Percentiles rank a stretch among this genome's conserved stretches.
phyloP scores from a whole-genome alignment of 495 filamentous ascomycete genomes.

The Penicillium fimorum region DNA sequence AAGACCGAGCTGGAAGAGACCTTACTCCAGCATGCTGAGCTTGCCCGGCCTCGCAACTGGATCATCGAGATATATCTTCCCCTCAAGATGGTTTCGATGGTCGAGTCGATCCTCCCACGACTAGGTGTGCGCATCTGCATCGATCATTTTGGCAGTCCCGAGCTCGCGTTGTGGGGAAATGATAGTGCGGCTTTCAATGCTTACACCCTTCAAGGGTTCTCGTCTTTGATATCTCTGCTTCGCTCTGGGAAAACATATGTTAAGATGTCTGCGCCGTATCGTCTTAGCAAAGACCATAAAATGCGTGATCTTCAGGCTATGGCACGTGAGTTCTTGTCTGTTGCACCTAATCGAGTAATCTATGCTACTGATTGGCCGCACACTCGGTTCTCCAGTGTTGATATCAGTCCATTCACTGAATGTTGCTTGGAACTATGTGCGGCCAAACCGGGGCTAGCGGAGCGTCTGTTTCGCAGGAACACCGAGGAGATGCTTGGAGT shows the following conservation, averaged over 20 bases:
- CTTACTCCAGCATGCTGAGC: conserved; percentile 43
- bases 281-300: conserved; percentile 38
- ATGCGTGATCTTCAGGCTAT: conserved; percentile 41
- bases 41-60: conserved; percentile 46
- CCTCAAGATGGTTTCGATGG: conserved; percentile 39
- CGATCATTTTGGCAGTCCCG: conserved; percentile 52
- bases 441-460: conserved; percentile 34
- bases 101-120: conserved; percentile 42
- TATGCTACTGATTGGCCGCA: conserved; percentile 57
- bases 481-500: conserved; percentile 40
- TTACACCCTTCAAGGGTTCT: conserved; percentile 43
- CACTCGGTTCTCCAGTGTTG: conserved; percentile 45
- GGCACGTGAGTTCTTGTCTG: conserved; percentile 37
- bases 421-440: conserved; percentile 43
- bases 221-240: conserved; percentile 41
- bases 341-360: conserved; percentile 39
- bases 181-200: conserved; percentile 29
- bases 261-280: conserved; percentile 52
- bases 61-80: conserved; percentile 49
- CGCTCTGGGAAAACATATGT: conserved; percentile 42
- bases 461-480: conserved; percentile 46
- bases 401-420: conserved; percentile 46
- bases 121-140: conserved; percentile 48
- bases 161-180: conserved; percentile 18
- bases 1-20: conserved; percentile 33